Percentiles rank a stretch among this genome's conserved stretches.
These are phyloP conservation scores for Leucaena leucocephala DNA, from an alignment of 306 rosid genomes.

Conservation along the genomic window DNA sequence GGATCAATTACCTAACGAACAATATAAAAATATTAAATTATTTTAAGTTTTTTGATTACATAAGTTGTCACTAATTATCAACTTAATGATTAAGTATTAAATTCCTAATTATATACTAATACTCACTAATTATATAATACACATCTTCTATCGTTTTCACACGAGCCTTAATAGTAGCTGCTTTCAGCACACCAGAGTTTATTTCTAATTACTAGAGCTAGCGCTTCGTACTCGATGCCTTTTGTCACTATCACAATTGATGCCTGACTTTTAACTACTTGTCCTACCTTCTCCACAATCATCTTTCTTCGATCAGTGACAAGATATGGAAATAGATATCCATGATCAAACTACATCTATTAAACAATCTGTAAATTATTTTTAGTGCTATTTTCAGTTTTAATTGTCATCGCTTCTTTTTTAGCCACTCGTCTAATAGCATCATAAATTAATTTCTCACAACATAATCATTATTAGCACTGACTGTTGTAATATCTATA, in stretches of 20 bases:
- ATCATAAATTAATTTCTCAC: slow-evolving; percentile 79
- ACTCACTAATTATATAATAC: too few relatives aligned
- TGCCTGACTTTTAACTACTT: slow-evolving; percentile 10
- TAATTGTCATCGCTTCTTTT: slow-evolving; percentile 80
- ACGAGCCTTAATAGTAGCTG: slow-evolving; percentile 87
- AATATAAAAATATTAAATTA: too few relatives aligned
- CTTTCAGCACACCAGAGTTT: slow-evolving; percentile 73
- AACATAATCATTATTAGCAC: slow-evolving; percentile 79
- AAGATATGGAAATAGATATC: slow-evolving; percentile 80
- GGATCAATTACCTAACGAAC: too few relatives aligned
- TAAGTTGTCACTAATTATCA: too few relatives aligned
- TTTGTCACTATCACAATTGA: slow-evolving; percentile 51
- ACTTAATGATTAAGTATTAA: too few relatives aligned
- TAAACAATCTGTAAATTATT: slow-evolving; percentile 77
- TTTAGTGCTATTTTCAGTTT: slow-evolving; percentile 61
- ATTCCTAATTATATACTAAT: too few relatives aligned
- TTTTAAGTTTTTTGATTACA: too few relatives aligned
- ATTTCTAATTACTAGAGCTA: slow-evolving; percentile 84
- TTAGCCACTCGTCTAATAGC: slow-evolving; percentile 77
- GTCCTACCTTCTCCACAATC: slow-evolving; percentile 78
- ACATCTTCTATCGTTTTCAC: not conserved
- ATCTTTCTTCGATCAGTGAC: slow-evolving; percentile 76
- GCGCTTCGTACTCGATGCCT: slow-evolving; percentile 64
- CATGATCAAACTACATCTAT: slow-evolving; percentile 91
- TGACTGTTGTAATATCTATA: slow-evolving; percentile 81